phyloP scores from a whole-genome alignment of 768 basidiomycete species.

The Butyriboletus loyo region DNA sequence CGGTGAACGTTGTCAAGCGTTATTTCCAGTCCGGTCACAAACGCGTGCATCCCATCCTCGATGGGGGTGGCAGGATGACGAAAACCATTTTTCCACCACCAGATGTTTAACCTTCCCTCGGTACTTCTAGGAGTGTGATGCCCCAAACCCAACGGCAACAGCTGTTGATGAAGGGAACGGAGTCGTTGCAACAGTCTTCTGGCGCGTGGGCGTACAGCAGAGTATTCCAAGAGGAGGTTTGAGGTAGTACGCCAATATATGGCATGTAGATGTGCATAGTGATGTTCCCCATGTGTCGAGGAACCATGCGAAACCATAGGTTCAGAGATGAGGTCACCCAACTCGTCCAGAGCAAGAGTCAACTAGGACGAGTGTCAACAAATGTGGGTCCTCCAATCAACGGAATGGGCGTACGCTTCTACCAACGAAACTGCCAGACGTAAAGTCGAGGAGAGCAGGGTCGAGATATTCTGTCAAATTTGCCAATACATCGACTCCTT shows the following conservation, averaged over 20 bases:
- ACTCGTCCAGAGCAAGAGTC: slow-evolving; percentile 29
- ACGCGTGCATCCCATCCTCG: slow-evolving; percentile 8
- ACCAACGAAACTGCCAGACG: slow-evolving; percentile 25
- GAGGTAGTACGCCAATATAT: slow-evolving; percentile 31
- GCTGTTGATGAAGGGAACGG: slow-evolving; percentile 10
- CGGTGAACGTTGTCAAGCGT: slow-evolving; percentile 17
- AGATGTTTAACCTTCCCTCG: background rate
- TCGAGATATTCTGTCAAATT: slow-evolving; percentile 23
- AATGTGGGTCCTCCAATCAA: background rate
- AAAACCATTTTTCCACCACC: slow-evolving; percentile 9
- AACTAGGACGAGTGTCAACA: slow-evolving; percentile 17
- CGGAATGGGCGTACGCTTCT: slow-evolving; percentile 22
- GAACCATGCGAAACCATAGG: background rate
- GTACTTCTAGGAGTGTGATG: background rate
- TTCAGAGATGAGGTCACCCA: slow-evolving; percentile 17
- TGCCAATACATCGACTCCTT: slow-evolving; percentile 6
- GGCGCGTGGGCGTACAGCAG: slow-evolving; percentile 24
- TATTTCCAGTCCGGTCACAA: slow-evolving; percentile 22
- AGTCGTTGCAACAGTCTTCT: slow-evolving; percentile 16
- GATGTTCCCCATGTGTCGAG: background rate
- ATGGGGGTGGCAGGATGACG: background rate
- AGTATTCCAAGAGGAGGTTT: slow-evolving; percentile 33
- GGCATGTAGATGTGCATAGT: slow-evolving; percentile 18
- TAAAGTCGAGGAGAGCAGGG: slow-evolving; percentile 24
- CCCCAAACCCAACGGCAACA: slow-evolving; percentile 1